phyloP scores from a whole-genome alignment of 257 asterid genomes.

The Primulina eburnea region DNA sequence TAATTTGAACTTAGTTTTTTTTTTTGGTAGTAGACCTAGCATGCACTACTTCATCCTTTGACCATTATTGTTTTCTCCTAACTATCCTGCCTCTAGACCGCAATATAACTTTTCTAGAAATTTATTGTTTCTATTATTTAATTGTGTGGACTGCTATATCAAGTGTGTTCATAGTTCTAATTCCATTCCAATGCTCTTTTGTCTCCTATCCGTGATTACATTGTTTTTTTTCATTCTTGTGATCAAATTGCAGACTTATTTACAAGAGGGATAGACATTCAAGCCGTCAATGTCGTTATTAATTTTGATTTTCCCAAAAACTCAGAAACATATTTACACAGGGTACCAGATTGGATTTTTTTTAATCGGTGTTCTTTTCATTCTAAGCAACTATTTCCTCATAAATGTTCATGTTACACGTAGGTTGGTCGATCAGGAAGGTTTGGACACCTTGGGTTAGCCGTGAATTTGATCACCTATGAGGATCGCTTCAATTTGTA shows the following conservation, averaged over 20 bases:
- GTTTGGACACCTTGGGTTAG: constrained; percentile 80
- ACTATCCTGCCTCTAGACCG: not conserved
- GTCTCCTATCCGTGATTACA: not conserved
- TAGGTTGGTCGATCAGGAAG: constrained; percentile 88
- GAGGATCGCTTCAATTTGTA: constrained; percentile 82
- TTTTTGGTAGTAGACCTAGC: not conserved
- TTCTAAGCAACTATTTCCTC: not conserved
- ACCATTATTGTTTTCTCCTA: not conserved
- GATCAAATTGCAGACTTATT: constrained; percentile 53
- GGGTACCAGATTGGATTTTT: constrained; percentile 40
- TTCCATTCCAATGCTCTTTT: not conserved
- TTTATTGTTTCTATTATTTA: no score
- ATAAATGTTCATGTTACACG: constrained; percentile 6
- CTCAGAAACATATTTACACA: constrained; percentile 75
- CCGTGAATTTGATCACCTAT: constrained; percentile 71
- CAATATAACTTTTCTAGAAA: not conserved
- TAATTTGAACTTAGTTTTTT: not conserved
- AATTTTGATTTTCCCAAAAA: constrained; percentile 84
- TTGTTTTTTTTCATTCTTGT: not conserved
- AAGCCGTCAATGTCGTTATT: constrained; percentile 80
- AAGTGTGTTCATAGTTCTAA: not conserved
- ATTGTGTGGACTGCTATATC: not conserved
- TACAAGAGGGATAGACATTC: constrained; percentile 84
- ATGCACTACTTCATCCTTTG: not conserved
- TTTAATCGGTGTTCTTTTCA: not conserved